A percentile compares a stretch with the other conserved stretches of the same genome.
phyloP scores from a whole-genome alignment of 371 early-diverging fungal species.

The Batrachochytrium dendrobatidis region DNA sequence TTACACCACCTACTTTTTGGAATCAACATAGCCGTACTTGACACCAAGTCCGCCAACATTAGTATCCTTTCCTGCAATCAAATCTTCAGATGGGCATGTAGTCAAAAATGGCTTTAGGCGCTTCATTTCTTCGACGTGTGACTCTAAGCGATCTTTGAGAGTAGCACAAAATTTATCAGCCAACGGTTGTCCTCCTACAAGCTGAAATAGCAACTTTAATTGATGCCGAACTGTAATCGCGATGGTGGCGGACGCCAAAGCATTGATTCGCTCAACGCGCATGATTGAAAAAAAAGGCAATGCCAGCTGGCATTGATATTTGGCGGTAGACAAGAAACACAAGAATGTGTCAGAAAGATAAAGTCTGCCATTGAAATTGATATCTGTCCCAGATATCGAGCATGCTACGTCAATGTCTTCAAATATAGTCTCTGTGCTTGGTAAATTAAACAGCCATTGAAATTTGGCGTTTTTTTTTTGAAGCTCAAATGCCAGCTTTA shows the following conservation, averaged over 20 bases:
- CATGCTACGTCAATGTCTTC: constrained; percentile 43
- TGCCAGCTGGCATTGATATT: constrained; percentile 57
- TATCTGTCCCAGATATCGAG: constrained; percentile 31
- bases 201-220: constrained; percentile 37
- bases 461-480: constrained; percentile 76
- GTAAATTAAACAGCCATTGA: constrained; percentile 64
- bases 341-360: constrained; percentile 78
- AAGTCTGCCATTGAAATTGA: constrained; percentile 52
- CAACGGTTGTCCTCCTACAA: constrained; percentile 29
- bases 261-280: constrained; percentile 72
- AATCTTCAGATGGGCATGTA: constrained; percentile 67
- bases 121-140: constrained; percentile 66
- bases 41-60: constrained; percentile 67
- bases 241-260: constrained; percentile 31
- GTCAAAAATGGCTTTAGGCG: constrained; percentile 71
- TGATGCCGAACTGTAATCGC: constrained; percentile 43
- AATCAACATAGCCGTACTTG: constrained; percentile 76
- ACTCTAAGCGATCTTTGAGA: constrained; percentile 44
- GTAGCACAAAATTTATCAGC: constrained; percentile 51
- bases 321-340: constrained; percentile 61
- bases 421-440: constrained; percentile 55
- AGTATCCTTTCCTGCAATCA: constrained; percentile 51
- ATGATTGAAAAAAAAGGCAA: constrained; percentile 86
- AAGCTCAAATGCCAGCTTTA: constrained; percentile 43
- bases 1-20: constrained; percentile 51